These are phyloP conservation scores for Xylariales sp. DNA, from an alignment of 2,329 filamentous ascomycete species.

Conservation along the genomic window DNA sequence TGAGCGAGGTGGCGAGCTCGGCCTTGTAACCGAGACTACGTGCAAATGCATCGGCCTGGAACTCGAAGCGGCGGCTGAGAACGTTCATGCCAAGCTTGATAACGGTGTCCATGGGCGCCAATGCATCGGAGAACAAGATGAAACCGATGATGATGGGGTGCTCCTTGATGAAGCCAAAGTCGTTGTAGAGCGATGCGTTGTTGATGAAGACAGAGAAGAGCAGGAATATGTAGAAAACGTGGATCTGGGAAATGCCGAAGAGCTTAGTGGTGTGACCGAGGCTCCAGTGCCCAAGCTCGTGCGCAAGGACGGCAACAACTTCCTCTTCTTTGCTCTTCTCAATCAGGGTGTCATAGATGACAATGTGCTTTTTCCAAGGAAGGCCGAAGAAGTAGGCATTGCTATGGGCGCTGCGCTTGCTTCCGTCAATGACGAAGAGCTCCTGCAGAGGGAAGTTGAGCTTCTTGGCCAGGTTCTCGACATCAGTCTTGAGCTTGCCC, in stretches of 20 bases:
- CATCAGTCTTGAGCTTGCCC: conserved; percentile 80
- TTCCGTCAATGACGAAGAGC: conserved; percentile 90
- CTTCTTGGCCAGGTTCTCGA: conserved; percentile 77
- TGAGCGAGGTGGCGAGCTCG: conserved; percentile 80
- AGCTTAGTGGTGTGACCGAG: conserved; percentile 91
- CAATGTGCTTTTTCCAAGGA: conserved; percentile 99
- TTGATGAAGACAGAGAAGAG: conserved; percentile 97
- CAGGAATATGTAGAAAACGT: conserved; percentile 94
- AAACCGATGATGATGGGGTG: conserved; percentile 96
- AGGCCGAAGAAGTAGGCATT: conserved; percentile 96
- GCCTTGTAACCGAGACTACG: conserved; percentile 75
- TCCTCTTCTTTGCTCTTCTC: conserved; percentile 91
- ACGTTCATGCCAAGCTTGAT: conserved; percentile 96
- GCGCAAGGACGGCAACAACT: conserved; percentile 89
- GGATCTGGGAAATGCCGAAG: conserved; percentile 83
- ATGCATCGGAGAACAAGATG: conserved; percentile 94
- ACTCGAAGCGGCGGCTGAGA: conserved; percentile 90
- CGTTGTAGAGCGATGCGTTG: conserved; percentile 84
- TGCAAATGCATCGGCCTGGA: conserved; percentile 91
- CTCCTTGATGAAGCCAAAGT: conserved; percentile 82
- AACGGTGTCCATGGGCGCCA: conserved; percentile 89
- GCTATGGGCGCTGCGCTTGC: conserved; percentile 81
- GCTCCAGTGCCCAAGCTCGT: conserved; percentile 97
- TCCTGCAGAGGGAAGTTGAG: conserved; percentile 91
- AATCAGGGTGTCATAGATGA: conserved; percentile 96